Evolutionary conservation across 73 alveolate species (phyloP).

Genomic region (Halteria grandinella): DNA sequence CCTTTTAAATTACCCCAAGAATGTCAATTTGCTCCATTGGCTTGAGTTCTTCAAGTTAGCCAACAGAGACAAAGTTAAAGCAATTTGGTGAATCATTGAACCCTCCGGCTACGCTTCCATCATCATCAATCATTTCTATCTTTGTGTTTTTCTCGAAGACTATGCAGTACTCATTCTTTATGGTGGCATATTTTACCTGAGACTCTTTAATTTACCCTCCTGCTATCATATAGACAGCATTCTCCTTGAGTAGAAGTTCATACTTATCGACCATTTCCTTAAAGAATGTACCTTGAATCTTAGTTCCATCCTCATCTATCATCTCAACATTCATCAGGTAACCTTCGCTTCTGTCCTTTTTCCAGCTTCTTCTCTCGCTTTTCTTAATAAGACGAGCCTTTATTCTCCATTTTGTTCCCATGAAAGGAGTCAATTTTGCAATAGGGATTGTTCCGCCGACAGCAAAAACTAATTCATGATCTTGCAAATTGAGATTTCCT

Average conservation of each 20-base stretch:
- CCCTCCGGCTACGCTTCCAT: slow-evolving; percentile 8
- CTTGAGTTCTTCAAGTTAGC: background rate
- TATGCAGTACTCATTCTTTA: slow-evolving; percentile 17
- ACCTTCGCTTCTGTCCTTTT: slow-evolving; percentile 74
- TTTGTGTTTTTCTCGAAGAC: slow-evolving; percentile 35
- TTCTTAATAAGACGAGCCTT: slow-evolving; percentile 79
- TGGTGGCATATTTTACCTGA: background rate
- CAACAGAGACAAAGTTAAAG: background rate
- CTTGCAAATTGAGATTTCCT: background rate
- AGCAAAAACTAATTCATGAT: slow-evolving; percentile 16
- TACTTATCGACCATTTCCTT: slow-evolving; percentile 84
- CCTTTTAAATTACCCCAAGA: background rate
- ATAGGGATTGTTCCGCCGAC: slow-evolving; percentile 34
- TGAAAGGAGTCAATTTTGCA: slow-evolving; percentile 13
- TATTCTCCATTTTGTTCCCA: slow-evolving; percentile 67
- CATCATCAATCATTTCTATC: slow-evolving; percentile 25
- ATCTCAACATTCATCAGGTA: slow-evolving; percentile 72
- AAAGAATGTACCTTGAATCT: slow-evolving; percentile 82
- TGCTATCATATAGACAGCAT: slow-evolving; percentile 38
- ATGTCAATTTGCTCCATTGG: background rate
- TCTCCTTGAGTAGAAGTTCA: slow-evolving; percentile 66
- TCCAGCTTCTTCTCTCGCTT: slow-evolving; percentile 77
- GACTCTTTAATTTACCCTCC: slow-evolving; percentile 12
- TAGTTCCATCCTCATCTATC: slow-evolving; percentile 75
- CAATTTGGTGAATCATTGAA: background rate